A percentile compares a stretch with the other conserved stretches of the same genome.
Evolutionary conservation across 129 eudicot species (phyloP).

Genomic region (Dittrichia graveolens): DNA sequence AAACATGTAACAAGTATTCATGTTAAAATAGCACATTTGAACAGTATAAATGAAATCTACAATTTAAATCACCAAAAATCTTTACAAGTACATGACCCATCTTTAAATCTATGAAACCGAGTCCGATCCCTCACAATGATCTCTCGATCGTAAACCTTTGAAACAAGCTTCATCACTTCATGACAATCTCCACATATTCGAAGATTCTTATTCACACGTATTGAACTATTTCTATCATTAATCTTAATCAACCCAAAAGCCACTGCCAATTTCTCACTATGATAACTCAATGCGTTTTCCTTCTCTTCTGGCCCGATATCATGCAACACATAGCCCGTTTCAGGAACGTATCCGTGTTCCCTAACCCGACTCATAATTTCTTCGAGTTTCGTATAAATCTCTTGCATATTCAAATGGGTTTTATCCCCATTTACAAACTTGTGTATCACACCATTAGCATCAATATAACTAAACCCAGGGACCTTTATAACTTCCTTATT

Average conservation of each 20-base stretch:
- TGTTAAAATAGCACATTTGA: too few relatives aligned
- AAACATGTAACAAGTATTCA: too few relatives aligned
- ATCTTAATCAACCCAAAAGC: slow-evolving; percentile 74
- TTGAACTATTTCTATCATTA: slow-evolving; percentile 19
- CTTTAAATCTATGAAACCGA: slow-evolving; percentile 77
- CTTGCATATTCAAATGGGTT: slow-evolving; percentile 49
- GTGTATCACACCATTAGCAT: slow-evolving; percentile 58
- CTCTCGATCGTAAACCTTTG: slow-evolving; percentile 69
- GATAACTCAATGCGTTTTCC: slow-evolving; percentile 72
- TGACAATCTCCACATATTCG: slow-evolving; percentile 97
- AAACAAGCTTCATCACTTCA: slow-evolving; percentile 75
- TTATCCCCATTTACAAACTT: slow-evolving; percentile 81
- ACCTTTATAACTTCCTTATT: slow-evolving; percentile 67
- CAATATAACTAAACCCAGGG: slow-evolving; percentile 87
- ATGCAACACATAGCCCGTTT: slow-evolving; percentile 77
- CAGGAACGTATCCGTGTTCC: slow-evolving; percentile 71
- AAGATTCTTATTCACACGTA: slow-evolving; percentile 78
- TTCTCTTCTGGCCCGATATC: slow-evolving; percentile 91
- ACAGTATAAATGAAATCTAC: too few relatives aligned
- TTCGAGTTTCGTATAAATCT: slow-evolving; percentile 72
- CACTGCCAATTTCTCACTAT: slow-evolving; percentile 89
- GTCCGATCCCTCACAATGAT: slow-evolving; percentile 88
- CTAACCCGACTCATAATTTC: slow-evolving; percentile 62
- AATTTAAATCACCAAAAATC: slow-evolving; percentile 95
- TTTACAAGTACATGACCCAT: slow-evolving; percentile 75